phyloP scores from a whole-genome alignment of 768 basidiomycete genomes.

The Crassisporium funariophilum region DNA sequence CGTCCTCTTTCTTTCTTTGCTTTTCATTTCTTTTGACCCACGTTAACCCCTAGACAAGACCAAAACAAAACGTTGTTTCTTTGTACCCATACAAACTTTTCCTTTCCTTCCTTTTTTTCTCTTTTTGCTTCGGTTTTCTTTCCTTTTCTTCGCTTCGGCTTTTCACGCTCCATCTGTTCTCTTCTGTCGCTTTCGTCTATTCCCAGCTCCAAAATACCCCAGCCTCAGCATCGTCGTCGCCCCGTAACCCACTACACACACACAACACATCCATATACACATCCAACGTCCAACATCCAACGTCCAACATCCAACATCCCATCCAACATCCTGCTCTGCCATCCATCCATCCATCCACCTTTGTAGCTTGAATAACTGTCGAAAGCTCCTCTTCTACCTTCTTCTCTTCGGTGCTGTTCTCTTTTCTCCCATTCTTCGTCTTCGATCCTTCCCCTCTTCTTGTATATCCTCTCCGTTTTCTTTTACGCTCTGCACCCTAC shows the following conservation, averaged over 20 bases:
- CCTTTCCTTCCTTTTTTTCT: conserved; percentile 4
- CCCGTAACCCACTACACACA: no score
- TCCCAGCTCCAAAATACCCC: conserved; percentile 2
- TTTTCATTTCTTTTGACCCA: neutral
- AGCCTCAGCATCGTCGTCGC: no score
- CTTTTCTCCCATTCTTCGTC: conserved; percentile 25
- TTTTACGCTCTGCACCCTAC: conserved; percentile 20
- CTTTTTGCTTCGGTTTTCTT: conserved; percentile 1
- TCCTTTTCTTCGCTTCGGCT: conserved; percentile 12
- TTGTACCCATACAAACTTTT: neutral
- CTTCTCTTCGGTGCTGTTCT: no score
- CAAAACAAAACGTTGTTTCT: neutral
- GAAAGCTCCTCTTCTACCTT: no score
- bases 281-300: no score
- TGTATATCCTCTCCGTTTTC: conserved; percentile 22
- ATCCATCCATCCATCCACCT: no score
- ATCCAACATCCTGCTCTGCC: no score
- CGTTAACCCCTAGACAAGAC: neutral
- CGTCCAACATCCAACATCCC: no score
- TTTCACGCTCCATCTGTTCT: conserved; percentile 7
- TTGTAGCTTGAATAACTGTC: no score
- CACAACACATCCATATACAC: no score
- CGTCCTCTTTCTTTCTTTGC: neutral
- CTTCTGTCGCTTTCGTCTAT: conserved; percentile 1
- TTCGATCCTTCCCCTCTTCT: conserved; percentile 25